These are phyloP conservation scores for Teratosphaeria gauchensis DNA, from an alignment of 2,329 filamentous ascomycete species.

Conservation along the genomic window DNA sequence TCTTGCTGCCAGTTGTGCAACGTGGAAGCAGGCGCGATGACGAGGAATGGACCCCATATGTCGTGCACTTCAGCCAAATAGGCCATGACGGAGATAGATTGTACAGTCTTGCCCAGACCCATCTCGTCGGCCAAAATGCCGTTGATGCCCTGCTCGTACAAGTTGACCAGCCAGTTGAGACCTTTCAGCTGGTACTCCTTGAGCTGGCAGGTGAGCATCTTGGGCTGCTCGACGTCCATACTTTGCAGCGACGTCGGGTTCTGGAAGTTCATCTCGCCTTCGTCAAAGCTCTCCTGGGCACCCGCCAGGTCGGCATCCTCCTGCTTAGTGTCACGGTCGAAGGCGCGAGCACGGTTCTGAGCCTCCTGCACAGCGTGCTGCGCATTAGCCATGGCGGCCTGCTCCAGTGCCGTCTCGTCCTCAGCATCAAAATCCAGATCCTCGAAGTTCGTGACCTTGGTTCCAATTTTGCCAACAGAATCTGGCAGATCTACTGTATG, in stretches of 20 bases:
- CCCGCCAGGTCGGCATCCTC: constrained; percentile 42
- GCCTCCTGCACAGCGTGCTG: constrained; percentile 93
- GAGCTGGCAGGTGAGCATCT: constrained; percentile 82
- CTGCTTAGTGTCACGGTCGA: constrained; percentile 54
- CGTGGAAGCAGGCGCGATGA: constrained; percentile 91
- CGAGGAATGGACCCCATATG: constrained; percentile 95
- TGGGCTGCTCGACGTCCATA: constrained; percentile 88
- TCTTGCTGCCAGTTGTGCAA: constrained; percentile 99
- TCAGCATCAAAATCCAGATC: constrained; percentile 93
- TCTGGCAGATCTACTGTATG: constrained; percentile 41
- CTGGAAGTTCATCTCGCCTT: constrained; percentile 99
- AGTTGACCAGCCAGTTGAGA: constrained; percentile 96
- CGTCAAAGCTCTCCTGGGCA: constrained; percentile 55
- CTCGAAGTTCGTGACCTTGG: constrained; percentile 86
- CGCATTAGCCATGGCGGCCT: constrained; percentile 88
- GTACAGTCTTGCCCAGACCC: constrained; percentile 98
- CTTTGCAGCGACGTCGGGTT: constrained; percentile 92
- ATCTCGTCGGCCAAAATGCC: constrained; percentile 98
- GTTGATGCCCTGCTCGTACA: constrained; percentile 99
- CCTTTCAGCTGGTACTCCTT: constrained; percentile 99
- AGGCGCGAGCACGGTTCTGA: constrained; percentile 82
- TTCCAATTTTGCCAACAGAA: constrained; percentile 40
- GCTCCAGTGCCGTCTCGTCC: constrained; percentile 70
- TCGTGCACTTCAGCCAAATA: constrained; percentile 96
- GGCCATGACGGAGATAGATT: constrained; percentile 98